Base-by-base conservation (phyloP, 768 basidiomycete genomes). In the Suillus alpinus region DNA sequence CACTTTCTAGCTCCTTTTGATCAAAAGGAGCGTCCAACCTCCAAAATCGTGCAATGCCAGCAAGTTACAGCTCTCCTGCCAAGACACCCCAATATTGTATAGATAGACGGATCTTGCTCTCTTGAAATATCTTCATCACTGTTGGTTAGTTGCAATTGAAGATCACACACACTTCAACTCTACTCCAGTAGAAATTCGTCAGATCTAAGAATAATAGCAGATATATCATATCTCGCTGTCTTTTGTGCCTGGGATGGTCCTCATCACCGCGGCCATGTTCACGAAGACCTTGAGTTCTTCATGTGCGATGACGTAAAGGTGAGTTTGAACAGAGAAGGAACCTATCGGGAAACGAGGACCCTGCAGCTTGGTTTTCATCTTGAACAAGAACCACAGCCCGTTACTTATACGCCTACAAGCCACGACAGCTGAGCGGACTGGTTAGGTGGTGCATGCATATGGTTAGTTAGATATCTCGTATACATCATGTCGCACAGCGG, bases 11-110 rank as follows among this genome's bases (percentile, higher is more conserved):
- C 26, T 26, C 26, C 26, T 26, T 26, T 26, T 26, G 26, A 26
- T 26, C 26, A 26, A 26, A 26, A 26, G 26, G 26, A 26, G 26
- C 26, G 26, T 26, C 65, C 26, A 26, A 26, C 26, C 26, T 26
- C 26, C 26, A 26, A 26, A 26, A 59, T 62, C 65, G 64, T 32
- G 60, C 49, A 26, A 41, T 18, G 16, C 63, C 23, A 63, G 61
- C 31, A 31, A 29, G 26, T 16, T 8, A 29, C 26, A 47, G 26
- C 26, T 29, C 14, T 23, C 46, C 26, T 8, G 14, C 46, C 26
- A 26, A 26, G 26, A 26, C 26, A 26, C 26, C 26, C 26, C 26
- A 26, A 26, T 26, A 26, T 26, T 26, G 26, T 26, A 3, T 26
- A 26, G 26, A 26, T 26, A 26, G 26, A 26, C 26, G 26, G 47